These are phyloP conservation scores for Pleurotus tuber-regium DNA, from an alignment of 768 basidiomycete genomes.

Conservation along the genomic window DNA sequence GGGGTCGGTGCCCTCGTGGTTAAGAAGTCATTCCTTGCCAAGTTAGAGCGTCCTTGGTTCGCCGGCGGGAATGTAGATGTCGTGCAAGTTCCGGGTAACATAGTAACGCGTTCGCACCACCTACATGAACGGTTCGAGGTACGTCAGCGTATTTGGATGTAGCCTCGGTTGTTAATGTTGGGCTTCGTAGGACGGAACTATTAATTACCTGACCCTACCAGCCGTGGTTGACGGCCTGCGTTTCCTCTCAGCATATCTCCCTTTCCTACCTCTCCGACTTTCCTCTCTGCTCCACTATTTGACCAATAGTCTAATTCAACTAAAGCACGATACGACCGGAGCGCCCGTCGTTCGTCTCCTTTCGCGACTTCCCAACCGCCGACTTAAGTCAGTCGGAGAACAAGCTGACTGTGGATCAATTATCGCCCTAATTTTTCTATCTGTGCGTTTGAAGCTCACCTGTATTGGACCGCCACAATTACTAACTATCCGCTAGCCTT, in stretches of 20 bases:
- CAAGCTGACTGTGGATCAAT: conserved; percentile 65
- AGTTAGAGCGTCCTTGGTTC: conserved; percentile 77
- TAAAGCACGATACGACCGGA: conserved; percentile 62
- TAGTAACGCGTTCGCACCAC: conserved; percentile 58
- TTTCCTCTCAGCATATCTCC: conserved; percentile 75
- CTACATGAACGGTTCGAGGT: conserved; percentile 81
- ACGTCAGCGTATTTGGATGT: conserved; percentile 13
- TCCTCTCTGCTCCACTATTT: conserved; percentile 67
- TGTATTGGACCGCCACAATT: conserved; percentile 4
- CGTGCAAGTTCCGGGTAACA: conserved; percentile 75
- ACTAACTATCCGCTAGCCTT: conserved; percentile 40
- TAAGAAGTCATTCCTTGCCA: conserved; percentile 61
- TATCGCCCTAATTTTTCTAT: conserved; percentile 60
- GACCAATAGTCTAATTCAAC: conserved; percentile 46
- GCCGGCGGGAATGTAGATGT: conserved; percentile 81
- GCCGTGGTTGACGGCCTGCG: conserved; percentile 79
- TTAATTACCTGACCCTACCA: conserved; percentile 76
- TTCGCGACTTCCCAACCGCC: conserved; percentile 55
- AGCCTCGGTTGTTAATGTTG: background rate
- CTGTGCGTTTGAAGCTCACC: conserved; percentile 38
- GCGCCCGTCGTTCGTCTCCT: conserved; percentile 66
- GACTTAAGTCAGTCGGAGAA: conserved; percentile 57
- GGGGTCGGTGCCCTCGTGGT: conserved; percentile 80
- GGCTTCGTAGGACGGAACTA: conserved; percentile 67
- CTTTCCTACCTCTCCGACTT: conserved; percentile 74